Percentiles rank a stretch among this genome's conserved stretches.
These are phyloP conservation scores for Colletotrichum costaricense DNA, from an alignment of 2,329 filamentous ascomycete species.

Conservation along the genomic window DNA sequence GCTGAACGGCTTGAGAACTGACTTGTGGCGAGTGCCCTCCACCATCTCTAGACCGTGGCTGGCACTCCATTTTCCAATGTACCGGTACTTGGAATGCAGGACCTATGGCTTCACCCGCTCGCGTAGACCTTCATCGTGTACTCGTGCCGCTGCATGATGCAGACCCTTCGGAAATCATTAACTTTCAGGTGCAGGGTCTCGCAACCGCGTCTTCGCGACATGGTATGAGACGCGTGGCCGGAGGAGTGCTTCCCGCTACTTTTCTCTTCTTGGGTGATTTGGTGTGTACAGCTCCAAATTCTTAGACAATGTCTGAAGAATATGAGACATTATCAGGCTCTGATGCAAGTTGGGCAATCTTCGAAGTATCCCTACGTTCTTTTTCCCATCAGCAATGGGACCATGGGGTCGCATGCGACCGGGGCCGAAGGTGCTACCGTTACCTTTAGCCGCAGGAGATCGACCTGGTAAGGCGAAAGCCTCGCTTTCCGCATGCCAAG, in stretches of 20 bases:
- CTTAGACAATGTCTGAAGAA: background rate
- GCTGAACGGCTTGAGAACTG: background rate
- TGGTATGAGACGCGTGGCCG: slow-evolving; percentile 9
- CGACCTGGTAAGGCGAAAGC: background rate
- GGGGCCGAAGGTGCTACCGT: background rate
- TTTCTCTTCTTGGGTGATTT: background rate
- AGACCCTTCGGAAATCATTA: background rate
- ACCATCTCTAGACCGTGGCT: background rate
- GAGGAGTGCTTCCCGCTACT: background rate
- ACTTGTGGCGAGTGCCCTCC: slow-evolving; percentile 21
- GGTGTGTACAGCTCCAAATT: background rate
- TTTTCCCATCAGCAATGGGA: background rate
- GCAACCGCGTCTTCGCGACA: background rate
- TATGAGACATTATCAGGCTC: background rate
- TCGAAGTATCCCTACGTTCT: background rate
- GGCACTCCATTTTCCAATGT: slow-evolving; percentile 2
- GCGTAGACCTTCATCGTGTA: background rate
- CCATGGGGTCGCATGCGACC: background rate
- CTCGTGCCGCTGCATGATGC: slow-evolving; percentile 32
- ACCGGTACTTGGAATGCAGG: slow-evolving; percentile 28
- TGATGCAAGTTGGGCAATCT: background rate
- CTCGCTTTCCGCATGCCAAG: slow-evolving; percentile 17
- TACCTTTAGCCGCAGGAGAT: background rate
- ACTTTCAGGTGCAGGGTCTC: slow-evolving; percentile 13
- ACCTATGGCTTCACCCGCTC: slow-evolving; percentile 25